Base-by-base conservation (phyloP, 129 eudicot genomes). In the Logfia minima region DNA sequence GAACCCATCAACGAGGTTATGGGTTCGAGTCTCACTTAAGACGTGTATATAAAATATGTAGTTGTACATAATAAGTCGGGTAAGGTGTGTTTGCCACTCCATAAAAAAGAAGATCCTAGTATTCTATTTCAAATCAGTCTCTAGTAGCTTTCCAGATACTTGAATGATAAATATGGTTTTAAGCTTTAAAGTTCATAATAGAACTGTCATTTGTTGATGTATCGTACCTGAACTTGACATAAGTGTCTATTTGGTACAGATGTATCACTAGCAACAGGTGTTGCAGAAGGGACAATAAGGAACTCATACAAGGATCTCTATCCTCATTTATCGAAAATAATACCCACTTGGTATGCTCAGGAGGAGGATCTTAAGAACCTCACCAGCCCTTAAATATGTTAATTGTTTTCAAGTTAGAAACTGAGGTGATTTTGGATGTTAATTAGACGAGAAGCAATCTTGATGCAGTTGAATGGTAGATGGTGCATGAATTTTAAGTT, bases 271-370 rank as follows among this genome's bases (percentile, higher is more conserved):
- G 88, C 93, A 37, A 88, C 92, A 16, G 78, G 85, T 4, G 90
- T 88, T 43, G 93, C 92, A 16, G 97, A 88, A 80, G 93, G 87
- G 79, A 91, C 97, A 0, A 91, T 88, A 79, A 88, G 85, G 83
- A 86, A 85, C 73, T 83, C 92, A 0, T 91, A 85, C 72, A 86
- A 77, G 81, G 97, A 91, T 73, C 76, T 86, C 6, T 85, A 84
- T 55, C 97, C 94, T 4, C 88, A 85, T 67, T 72, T 83, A 26
- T 78, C 94, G 4, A 86, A 84, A 83, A 85, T 91, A 66, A 86
- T 91, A 67, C 97, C 92, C 1, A 76, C 72, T 32, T 91, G 94
- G 97, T 88, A 85, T 55, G 88, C 92, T 16, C 86, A 85, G 68
- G 90, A 84, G 41, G 81, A 81, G 65, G 92, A 91, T 72, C 83